Evolutionary conservation across 495 filamentous ascomycete species (phyloP).

Genomic region (Echria macrotheca): DNA sequence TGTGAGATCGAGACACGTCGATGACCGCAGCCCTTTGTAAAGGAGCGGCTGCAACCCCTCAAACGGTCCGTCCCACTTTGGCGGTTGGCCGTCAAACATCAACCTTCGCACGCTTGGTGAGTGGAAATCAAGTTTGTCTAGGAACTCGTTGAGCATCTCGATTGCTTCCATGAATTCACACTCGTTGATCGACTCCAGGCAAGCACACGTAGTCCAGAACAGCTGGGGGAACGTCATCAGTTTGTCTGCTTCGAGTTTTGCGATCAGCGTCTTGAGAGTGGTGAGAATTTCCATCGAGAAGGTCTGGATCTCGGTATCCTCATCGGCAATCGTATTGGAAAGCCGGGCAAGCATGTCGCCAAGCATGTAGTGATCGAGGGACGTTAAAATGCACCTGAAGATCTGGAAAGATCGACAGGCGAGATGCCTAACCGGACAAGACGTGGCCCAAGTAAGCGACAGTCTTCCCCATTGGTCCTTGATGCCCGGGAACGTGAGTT

Average conservation of each 20-base stretch:
- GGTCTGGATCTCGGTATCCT: constrained; percentile 83
- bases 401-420: constrained; percentile 97
- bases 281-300: constrained; percentile 98
- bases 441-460: constrained; percentile 90
- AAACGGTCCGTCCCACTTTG: constrained; percentile 84
- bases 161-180: constrained; percentile 87
- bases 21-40: constrained; percentile 90
- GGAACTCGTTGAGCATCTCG: constrained; percentile 82
- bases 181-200: constrained; percentile 91
- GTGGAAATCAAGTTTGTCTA: constrained; percentile 76
- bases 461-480: constrained; percentile 86
- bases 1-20: constrained; percentile 67
- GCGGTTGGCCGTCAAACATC: constrained; percentile 71
- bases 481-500: constrained; percentile 76
- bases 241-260: constrained; percentile 70
- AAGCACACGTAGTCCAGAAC: constrained; percentile 97
- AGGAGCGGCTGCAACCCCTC: constrained; percentile 80
- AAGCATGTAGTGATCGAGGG: constrained; percentile 86
- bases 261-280: constrained; percentile 83
- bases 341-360: constrained; percentile 91
- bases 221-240: constrained; percentile 84
- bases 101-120: constrained; percentile 60
- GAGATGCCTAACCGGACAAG: constrained; percentile 90
- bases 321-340: constrained; percentile 93
- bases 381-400: constrained; percentile 86